These are phyloP conservation scores for Cystobasidium pallidum DNA, from an alignment of 1,284 basidiomycete species.

Conservation along the genomic window DNA sequence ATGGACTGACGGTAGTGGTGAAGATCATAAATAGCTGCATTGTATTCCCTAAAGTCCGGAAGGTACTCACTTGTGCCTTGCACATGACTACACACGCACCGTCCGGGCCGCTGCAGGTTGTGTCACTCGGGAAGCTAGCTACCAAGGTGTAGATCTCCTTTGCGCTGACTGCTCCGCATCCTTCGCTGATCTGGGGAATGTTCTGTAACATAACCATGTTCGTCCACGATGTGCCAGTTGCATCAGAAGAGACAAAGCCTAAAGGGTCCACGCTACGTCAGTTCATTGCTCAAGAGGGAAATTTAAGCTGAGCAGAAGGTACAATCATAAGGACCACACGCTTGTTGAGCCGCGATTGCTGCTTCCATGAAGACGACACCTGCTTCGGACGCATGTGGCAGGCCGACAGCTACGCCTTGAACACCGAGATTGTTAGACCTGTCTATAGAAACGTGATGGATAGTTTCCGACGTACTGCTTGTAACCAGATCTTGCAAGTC, in stretches of 20 bases:
- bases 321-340: conserved; percentile 37
- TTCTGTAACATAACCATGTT: conserved; percentile 32
- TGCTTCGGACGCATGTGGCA: conserved; percentile 22
- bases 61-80: conserved; percentile 14
- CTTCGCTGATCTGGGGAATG: conserved; percentile 12
- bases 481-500: not conserved
- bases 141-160: conserved; percentile 18
- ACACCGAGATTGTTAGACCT: not conserved
- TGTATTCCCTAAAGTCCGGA: not conserved
- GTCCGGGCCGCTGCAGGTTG: conserved; percentile 17
- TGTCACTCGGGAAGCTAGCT: conserved; percentile 19
- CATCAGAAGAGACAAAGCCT: conserved; percentile 39
- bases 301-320: not conserved
- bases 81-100: conserved; percentile 41
- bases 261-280: not conserved
- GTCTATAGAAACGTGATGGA: too few species aligned
- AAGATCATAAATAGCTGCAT: not conserved
- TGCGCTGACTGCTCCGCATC: not conserved
- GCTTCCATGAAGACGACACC: conserved; percentile 42
- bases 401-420: conserved; percentile 20
- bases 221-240: conserved; percentile 18
- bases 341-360: not conserved
- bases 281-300: not conserved
- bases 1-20: not conserved
- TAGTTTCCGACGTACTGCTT: conserved; percentile 4